Conservation (phyloP, 768 basidiomycete species). For the Mrakia gelida region DNA sequence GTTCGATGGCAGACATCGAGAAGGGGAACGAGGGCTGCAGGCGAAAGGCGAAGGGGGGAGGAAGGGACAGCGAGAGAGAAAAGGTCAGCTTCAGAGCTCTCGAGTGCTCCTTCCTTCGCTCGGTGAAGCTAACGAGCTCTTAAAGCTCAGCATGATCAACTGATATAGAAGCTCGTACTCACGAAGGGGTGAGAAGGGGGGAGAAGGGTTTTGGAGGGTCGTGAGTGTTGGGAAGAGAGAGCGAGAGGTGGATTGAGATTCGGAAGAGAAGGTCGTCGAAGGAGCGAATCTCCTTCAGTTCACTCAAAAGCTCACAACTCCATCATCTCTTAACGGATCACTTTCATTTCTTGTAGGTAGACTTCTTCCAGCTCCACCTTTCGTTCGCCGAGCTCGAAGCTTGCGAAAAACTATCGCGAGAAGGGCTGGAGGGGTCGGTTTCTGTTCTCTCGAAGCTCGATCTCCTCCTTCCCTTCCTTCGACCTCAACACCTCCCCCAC, state of each 20-base stretch:
- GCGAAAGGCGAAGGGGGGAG: background rate
- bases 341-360: background rate
- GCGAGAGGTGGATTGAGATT: background rate
- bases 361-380: background rate
- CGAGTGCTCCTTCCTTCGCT: background rate
- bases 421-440: background rate
- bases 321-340: background rate
- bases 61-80: background rate
- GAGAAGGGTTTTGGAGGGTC: background rate
- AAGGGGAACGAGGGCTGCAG: background rate
- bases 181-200: background rate
- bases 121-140: background rate
- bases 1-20: conserved; percentile 55
- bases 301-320: background rate
- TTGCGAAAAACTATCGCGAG: background rate
- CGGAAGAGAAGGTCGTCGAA: conserved; percentile 6
- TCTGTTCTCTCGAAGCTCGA: background rate
- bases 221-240: background rate
- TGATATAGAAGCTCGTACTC: background rate
- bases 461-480: background rate
- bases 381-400: background rate
- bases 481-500: background rate
- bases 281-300: background rate
- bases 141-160: too few species aligned
- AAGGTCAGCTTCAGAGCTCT: background rate